phyloP scores from a whole-genome alignment of 257 asterid genomes.

The Fraxinus americana region DNA sequence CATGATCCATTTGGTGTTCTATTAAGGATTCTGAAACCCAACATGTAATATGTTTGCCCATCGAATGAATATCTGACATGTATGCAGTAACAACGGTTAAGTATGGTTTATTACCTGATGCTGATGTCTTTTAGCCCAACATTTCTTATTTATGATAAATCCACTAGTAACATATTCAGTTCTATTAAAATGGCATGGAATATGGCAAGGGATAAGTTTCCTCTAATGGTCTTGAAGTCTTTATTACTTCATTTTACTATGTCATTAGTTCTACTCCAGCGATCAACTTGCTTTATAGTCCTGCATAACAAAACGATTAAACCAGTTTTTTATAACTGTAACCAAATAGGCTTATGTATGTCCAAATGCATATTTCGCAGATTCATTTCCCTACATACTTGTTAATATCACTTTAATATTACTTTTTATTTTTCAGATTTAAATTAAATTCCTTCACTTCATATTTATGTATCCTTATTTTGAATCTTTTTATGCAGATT shows the following conservation, averaged over 20 bases:
- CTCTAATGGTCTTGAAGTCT: neutral
- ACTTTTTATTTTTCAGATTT: neutral
- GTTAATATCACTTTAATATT: neutral
- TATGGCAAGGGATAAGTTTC: neutral
- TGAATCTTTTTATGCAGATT: slow-evolving; percentile 2
- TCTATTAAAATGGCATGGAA: neutral
- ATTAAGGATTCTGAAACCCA: slow-evolving; percentile 5
- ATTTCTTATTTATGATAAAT: neutral
- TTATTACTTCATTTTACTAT: neutral
- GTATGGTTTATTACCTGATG: neutral
- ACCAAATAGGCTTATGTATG: neutral
- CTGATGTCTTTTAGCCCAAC: neutral
- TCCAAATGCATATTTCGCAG: slow-evolving; percentile 20
- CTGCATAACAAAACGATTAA: neutral
- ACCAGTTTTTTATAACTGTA: neutral
- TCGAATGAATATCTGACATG: slow-evolving; percentile 1
- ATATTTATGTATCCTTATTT: neutral
- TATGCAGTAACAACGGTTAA: slow-evolving; percentile 1
- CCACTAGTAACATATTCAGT: neutral
- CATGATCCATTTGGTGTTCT: neutral
- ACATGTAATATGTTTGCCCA: neutral
- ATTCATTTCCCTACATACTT: slow-evolving; percentile 6
- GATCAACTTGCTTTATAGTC: neutral
- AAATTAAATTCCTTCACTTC: neutral
- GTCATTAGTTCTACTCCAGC: neutral